These are phyloP conservation scores for Metschnikowia shivogae DNA, from an alignment of 805 yeast species.

Conservation along the genomic window DNA sequence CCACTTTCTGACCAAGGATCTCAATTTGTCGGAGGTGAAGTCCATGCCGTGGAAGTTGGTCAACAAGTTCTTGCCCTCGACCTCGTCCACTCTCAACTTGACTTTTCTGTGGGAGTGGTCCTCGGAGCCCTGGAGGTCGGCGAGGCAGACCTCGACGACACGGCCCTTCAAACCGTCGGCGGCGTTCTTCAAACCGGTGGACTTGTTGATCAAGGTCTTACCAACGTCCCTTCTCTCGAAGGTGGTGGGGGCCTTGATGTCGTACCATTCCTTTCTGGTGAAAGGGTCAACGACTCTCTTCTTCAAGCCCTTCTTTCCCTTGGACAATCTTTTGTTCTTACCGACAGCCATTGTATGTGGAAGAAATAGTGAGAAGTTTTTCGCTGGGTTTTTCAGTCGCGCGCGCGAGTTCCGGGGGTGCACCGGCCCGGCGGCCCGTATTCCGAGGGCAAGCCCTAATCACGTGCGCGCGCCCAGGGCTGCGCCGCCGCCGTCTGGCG, in stretches of 20 bases:
- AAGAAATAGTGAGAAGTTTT: conserved; percentile 6
- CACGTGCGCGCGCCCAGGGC: conserved; percentile 12
- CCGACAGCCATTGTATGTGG: conserved; percentile 66
- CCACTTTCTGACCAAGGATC: conserved; percentile 98
- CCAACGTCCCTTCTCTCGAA: conserved; percentile 98
- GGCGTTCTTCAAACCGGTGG: conserved; percentile 97
- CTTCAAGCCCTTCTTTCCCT: conserved; percentile 96
- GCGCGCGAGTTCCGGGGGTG: conserved; percentile 4
- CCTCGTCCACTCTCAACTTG: conserved; percentile 97
- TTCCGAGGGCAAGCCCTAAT: conserved; percentile 12
- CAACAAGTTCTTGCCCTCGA: conserved; percentile 96
- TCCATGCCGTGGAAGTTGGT: conserved; percentile 99
- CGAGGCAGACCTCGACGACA: conserved; percentile 91
- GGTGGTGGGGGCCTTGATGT: conserved; percentile 97
- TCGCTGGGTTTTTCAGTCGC: conserved; percentile 4
- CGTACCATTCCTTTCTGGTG: conserved; percentile 99
- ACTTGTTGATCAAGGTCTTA: conserved; percentile 96
- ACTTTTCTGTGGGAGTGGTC: conserved; percentile 98
- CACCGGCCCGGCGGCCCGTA: neutral
- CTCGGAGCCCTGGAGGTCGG: conserved; percentile 98
- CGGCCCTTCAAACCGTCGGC: conserved; percentile 98
- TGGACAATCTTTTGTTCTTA: conserved; percentile 83
- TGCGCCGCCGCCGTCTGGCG: neutral
- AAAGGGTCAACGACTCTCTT: conserved; percentile 99
- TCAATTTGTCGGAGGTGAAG: conserved; percentile 96